Conservation (phyloP, 495 filamentous ascomycete species). For the Xylaria curta region DNA sequence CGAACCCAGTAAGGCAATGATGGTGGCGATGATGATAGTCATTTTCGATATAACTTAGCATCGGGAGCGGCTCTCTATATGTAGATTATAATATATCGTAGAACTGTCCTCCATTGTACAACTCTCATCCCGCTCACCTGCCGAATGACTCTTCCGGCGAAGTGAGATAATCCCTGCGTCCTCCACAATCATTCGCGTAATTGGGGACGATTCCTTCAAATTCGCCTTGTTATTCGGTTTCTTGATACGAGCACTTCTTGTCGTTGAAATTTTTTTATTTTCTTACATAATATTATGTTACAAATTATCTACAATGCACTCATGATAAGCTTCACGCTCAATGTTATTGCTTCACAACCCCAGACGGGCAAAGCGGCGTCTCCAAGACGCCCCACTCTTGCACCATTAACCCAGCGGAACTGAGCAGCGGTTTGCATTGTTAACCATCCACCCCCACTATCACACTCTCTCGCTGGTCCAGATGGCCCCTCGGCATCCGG, state of each 20-base stretch:
- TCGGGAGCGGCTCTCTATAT: not conserved
- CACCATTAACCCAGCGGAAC: not conserved
- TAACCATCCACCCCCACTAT: constrained; percentile 25
- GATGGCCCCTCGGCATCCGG: constrained; percentile 89
- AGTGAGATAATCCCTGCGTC: not conserved
- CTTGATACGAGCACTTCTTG: not conserved
- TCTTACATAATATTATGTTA: not conserved
- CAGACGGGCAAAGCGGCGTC: not conserved
- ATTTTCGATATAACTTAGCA: not conserved
- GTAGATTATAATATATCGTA: not conserved
- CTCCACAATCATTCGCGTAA: not conserved
- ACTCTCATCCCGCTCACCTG: not conserved
- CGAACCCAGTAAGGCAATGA: not conserved
- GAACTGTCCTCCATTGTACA: not conserved
- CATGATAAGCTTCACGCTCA: not conserved
- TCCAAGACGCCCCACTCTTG: not conserved
- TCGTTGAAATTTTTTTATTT: not conserved
- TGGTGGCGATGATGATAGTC: not conserved
- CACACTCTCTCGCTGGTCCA: constrained; percentile 88
- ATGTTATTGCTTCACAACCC: not conserved
- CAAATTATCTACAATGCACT: not conserved
- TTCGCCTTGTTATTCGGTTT: not conserved
- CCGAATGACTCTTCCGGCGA: constrained; percentile 20
- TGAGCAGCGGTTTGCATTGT: not conserved
- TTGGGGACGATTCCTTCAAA: not conserved